Evolutionary conservation across 164 flowering plant species (phyloP).

Genomic region (Stephania yunnanensis): DNA sequence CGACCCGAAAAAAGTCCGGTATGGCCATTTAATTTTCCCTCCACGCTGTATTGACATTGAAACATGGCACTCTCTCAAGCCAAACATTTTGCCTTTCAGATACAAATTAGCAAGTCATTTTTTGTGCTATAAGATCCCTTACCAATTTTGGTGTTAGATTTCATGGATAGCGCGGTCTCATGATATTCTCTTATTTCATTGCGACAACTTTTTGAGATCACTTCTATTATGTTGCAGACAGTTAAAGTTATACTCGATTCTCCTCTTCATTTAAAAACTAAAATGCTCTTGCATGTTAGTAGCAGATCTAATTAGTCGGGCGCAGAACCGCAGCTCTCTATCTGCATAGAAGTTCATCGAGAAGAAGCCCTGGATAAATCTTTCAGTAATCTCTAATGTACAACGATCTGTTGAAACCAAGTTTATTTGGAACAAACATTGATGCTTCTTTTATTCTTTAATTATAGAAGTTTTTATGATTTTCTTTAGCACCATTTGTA

Average conservation of each 20-base stretch:
- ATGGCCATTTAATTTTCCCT: slow-evolving; percentile 8
- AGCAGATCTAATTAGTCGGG: not conserved
- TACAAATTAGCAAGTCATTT: not conserved
- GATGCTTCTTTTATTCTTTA: slow-evolving; percentile 1
- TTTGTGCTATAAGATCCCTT: not conserved
- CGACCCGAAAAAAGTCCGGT: slow-evolving; percentile 19
- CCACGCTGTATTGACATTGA: not conserved
- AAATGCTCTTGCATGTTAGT: not conserved
- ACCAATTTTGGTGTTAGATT: slow-evolving; percentile 1
- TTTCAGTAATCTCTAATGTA: not conserved
- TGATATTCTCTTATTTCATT: not conserved
- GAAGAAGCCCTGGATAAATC: not conserved
- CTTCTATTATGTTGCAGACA: no score
- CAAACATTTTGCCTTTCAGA: not conserved
- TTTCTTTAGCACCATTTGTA: not conserved
- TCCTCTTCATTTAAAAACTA: not conserved
- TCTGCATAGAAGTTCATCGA: not conserved
- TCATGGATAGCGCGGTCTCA: not conserved
- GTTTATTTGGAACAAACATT: not conserved
- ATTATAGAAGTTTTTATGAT: not conserved
- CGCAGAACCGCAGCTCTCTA: not conserved
- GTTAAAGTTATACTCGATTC: no score
- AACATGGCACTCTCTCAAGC: not conserved
- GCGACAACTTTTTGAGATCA: not conserved
- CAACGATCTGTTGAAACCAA: not conserved